These are phyloP conservation scores for Aspergillus bertholletiae DNA, from an alignment of 495 filamentous ascomycete genomes.

Conservation along the genomic window DNA sequence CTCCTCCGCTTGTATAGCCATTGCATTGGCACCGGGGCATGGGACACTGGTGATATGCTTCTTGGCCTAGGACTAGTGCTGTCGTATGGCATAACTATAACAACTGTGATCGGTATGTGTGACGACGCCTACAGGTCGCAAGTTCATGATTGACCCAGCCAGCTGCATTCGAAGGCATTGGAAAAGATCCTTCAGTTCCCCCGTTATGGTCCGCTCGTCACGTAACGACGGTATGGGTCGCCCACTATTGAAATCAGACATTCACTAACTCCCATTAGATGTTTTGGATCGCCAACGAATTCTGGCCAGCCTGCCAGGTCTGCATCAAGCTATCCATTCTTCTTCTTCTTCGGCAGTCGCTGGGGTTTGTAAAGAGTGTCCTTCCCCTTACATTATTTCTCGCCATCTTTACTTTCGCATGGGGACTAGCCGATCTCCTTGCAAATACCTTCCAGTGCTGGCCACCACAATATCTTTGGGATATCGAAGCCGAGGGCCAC, in stretches of 20 bases:
- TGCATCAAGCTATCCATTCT: slow-evolving; percentile 38
- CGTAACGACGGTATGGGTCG: slow-evolving; percentile 8
- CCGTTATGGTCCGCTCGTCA: background rate
- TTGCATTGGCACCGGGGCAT: background rate
- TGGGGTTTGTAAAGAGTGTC: slow-evolving; percentile 17
- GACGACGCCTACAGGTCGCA: background rate
- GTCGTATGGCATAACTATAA: slow-evolving; percentile 16
- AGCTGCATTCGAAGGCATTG: slow-evolving; percentile 7
- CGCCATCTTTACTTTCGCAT: slow-evolving; percentile 20
- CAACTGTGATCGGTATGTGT: slow-evolving; percentile 17
- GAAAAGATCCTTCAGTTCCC: background rate
- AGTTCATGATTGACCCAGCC: background rate
- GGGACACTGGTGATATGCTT: slow-evolving; percentile 16
- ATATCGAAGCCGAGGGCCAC: slow-evolving; percentile 21
- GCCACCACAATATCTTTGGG: slow-evolving; percentile 30
- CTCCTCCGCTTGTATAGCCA: slow-evolving; percentile 17
- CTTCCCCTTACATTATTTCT: slow-evolving; percentile 7
- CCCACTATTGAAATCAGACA: background rate
- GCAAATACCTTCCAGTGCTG: slow-evolving; percentile 30
- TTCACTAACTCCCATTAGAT: background rate
- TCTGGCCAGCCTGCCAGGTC: slow-evolving; percentile 22
- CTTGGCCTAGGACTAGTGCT: slow-evolving; percentile 19
- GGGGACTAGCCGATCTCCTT: slow-evolving; percentile 21
- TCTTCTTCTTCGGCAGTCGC: slow-evolving; percentile 24
- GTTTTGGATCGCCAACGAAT: slow-evolving; percentile 25